Base-by-base conservation (phyloP, 805 yeast species). In the Schizosaccharomyces osmophilus region DNA sequence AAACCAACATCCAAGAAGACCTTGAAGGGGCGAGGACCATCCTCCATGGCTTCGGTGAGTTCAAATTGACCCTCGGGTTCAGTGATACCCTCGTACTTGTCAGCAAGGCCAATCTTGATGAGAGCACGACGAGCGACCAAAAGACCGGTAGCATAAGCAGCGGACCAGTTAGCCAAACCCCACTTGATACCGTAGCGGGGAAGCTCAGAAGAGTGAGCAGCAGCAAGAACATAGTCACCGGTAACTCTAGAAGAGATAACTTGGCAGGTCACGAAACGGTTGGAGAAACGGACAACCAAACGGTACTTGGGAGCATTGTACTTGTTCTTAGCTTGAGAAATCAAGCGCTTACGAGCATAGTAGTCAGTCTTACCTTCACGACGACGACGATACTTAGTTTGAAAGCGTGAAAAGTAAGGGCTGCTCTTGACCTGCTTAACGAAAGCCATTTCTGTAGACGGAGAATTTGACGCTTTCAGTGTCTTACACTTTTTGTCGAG, bases 331-430 rank as follows among this genome's bases (percentile, higher is more conserved):
- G 89, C 96, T 82, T 93, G 98, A 73, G 97, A 82, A 74, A 93
- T 93, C 75, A 93, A 82, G 82, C 97, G 88, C 95, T 90, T 93
- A 84, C 98, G 89, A 78, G 94, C 96, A 84, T 89, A 93, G 95
- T 89, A 93, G 78, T 93, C 98, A 75, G 98, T 93, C 84, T 93
- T 93, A 82, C 98, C 98, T 81, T 93, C 97, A 77, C 95, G 87
- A 85, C 98, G 87, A 84, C 98, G 89, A 79, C 98, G 88, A 95
- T 89, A 93, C 69, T 97, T 97, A 77, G 98, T 93, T 82, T 93
- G 98, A 95, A 83, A 93, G 78, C 98, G 89, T 75, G 97, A 88
- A 82, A 82, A 87, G 90, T 93, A 93, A 70, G 97, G 90, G 73
- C 95, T 83, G 75, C 81, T 78, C 83, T 88, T 87, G 69, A 77